Evolutionary conservation across 768 basidiomycete genomes (phyloP).

Genomic region (Rhodotorula kratochvilovae): DNA sequence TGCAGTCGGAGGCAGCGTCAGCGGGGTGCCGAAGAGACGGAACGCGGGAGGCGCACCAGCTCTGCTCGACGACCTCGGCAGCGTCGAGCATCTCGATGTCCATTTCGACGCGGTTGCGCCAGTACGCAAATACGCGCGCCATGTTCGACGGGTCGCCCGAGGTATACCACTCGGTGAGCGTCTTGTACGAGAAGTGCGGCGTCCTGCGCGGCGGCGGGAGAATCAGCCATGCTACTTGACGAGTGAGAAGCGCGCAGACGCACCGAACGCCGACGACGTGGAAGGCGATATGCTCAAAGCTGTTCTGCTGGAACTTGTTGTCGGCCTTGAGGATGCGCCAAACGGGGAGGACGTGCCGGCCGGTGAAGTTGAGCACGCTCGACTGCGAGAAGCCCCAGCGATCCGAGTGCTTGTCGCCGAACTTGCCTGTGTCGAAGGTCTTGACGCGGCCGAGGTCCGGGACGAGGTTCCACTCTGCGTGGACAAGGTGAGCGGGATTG

Average conservation of each 20-base stretch:
- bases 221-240: slow-evolving; percentile 58
- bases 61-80: slow-evolving; percentile 78
- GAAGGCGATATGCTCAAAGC: slow-evolving; percentile 84
- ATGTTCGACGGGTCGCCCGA: slow-evolving; percentile 59
- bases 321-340: slow-evolving; percentile 91
- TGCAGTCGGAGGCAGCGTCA: slow-evolving; percentile 46
- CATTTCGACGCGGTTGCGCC: slow-evolving; percentile 61
- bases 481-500: not conserved
- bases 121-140: slow-evolving; percentile 60
- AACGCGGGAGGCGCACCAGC: slow-evolving; percentile 59
- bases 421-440: slow-evolving; percentile 38
- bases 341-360: slow-evolving; percentile 84
- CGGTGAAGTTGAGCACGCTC: slow-evolving; percentile 75
- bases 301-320: slow-evolving; percentile 68
- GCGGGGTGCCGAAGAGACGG: not conserved
- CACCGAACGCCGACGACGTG: slow-evolving; percentile 73
- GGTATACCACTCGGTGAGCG: slow-evolving; percentile 65
- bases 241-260: slow-evolving; percentile 57
- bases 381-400: slow-evolving; percentile 70
- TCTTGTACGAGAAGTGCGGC: slow-evolving; percentile 64
- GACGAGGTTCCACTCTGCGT: slow-evolving; percentile 63
- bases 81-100: slow-evolving; percentile 75
- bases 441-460: slow-evolving; percentile 75
- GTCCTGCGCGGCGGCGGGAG: slow-evolving; percentile 54
- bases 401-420: slow-evolving; percentile 48